Evolutionary conservation across 148 eudicot species (phyloP), one percentile per base, ranked within the genome.

Genomic region (Pharnaceum exiguum): DNA sequence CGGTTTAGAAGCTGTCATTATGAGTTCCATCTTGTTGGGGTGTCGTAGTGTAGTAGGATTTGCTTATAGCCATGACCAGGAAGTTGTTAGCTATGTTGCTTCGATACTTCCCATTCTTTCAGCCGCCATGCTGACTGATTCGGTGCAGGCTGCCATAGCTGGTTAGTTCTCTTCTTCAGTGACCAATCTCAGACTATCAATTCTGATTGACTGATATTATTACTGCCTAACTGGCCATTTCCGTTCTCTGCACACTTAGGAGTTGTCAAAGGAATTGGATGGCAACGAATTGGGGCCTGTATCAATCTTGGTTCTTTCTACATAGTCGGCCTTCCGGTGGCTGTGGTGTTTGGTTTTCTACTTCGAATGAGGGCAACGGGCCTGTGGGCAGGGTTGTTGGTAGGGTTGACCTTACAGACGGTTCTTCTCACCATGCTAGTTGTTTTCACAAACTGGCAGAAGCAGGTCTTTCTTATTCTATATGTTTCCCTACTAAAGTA

Each of bases 231-330:
- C n/a, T 0, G 2, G 11, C 0, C 18, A 5, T 2, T 2, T n/a
- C 0, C 11, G 21, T 30, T n/a, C n/a, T n/a, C n/a, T n/a, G n/a
- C n/a, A n/a, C n/a, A 7, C 35, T 9, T 56, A 79, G 77, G 83
- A 33, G 69, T 79, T 30, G 75, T 70, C 12, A 71, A 78, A 68
- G 83, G 83, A 38, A 51, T 65, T 32, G 77, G 79, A 38, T 55
- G 76, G 79, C 83, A 79, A 50, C 69, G 61, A 5, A 7, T 75
- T 0, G 85, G 79, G 24, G 79, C 80, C 16, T 72, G 61, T 52
- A 62, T 75, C 7, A 75, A 71, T 55, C 49, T 79, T 19, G 80
- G 75, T 26, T 66, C 80, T 15, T 75, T 59, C 50, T 79, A 79
- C 56, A 31, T 71, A 3, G 70, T 65, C 7, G 79, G 77, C 26